A percentile compares a stretch with the other conserved stretches of the same genome.
phyloP scores from a whole-genome alignment of 2,329 filamentous ascomycete species.

The Stachybotrys elegans region DNA sequence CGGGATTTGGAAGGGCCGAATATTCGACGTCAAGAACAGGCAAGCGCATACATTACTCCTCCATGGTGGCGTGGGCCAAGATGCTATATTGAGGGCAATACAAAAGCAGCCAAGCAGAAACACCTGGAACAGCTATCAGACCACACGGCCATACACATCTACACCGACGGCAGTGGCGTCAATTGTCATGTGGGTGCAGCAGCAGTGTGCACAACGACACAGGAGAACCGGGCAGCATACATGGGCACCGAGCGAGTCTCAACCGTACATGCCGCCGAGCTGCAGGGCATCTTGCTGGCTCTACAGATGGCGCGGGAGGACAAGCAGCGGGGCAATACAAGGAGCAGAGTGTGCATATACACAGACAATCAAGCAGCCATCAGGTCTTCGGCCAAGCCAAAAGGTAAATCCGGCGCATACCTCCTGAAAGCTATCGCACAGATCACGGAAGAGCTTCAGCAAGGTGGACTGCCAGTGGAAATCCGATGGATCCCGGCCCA shows the following conservation, averaged over 20 bases:
- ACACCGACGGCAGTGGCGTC: constrained; percentile 5
- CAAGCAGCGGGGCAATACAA: background rate
- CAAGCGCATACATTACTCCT: background rate
- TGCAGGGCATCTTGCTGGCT: constrained; percentile 5
- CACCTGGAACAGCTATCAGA: constrained; percentile 1
- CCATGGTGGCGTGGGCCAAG: background rate
- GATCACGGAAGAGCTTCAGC: constrained; percentile 1
- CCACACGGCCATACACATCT: constrained; percentile 1
- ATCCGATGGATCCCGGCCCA: constrained; percentile 4
- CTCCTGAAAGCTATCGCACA: constrained; percentile 3
- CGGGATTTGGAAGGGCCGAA: background rate
- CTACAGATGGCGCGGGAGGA: constrained; percentile 3
- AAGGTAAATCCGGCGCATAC: constrained; percentile 4
- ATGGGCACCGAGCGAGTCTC: constrained; percentile 2
- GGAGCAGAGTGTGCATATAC: constrained; percentile 2
- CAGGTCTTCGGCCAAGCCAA: constrained; percentile 3
- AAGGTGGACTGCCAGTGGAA: background rate
- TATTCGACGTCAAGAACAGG: background rate
- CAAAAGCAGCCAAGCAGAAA: background rate
- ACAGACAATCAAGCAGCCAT: constrained; percentile 8
- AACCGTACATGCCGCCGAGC: constrained; percentile 5
- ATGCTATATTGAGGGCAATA: background rate
- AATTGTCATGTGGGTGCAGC: constrained; percentile 4
- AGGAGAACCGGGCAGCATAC: background rate
- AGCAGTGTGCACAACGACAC: background rate